phyloP scores from a whole-genome alignment of 352 stramenopile genomes.

The Phytophthora tentaculata region DNA sequence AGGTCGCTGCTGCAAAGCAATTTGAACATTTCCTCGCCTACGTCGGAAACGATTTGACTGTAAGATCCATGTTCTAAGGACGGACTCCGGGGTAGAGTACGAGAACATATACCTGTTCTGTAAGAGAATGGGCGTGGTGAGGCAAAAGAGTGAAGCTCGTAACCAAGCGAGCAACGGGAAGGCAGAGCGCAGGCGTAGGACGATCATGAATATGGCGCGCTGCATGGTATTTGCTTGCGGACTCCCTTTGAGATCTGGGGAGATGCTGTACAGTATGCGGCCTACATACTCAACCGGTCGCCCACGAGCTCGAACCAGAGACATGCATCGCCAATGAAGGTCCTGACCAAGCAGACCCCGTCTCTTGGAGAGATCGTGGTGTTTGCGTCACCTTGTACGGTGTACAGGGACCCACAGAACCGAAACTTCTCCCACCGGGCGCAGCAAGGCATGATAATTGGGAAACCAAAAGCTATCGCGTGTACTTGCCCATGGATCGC shows the following conservation, averaged over 20 bases:
- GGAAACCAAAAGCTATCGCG: background rate
- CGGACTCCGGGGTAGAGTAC: too few relatives aligned
- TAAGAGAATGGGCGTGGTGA: too few relatives aligned
- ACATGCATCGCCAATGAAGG: background rate
- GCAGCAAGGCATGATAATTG: background rate
- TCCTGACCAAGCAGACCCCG: background rate
- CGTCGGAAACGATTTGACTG: too few relatives aligned
- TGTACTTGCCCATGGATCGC: background rate
- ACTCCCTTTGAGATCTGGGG: background rate
- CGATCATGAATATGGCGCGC: too few relatives aligned
- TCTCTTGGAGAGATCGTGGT: background rate
- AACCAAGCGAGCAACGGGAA: too few relatives aligned
- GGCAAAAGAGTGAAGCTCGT: too few relatives aligned
- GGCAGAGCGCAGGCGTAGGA: too few relatives aligned
- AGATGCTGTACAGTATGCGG: background rate
- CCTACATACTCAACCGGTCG: background rate
- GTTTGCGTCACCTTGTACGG: background rate
- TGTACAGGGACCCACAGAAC: background rate
- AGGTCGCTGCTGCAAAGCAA: too few relatives aligned
- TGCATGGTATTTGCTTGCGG: background rate
- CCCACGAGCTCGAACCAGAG: background rate
- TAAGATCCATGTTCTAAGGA: too few relatives aligned
- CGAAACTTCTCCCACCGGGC: background rate
- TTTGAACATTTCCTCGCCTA: too few relatives aligned
- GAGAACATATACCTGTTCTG: too few relatives aligned